A percentile compares a stretch with the other conserved stretches of the same genome.
Evolutionary conservation across 2,329 filamentous ascomycete genomes (phyloP).

Genomic region (Pseudocercospora eumusae): DNA sequence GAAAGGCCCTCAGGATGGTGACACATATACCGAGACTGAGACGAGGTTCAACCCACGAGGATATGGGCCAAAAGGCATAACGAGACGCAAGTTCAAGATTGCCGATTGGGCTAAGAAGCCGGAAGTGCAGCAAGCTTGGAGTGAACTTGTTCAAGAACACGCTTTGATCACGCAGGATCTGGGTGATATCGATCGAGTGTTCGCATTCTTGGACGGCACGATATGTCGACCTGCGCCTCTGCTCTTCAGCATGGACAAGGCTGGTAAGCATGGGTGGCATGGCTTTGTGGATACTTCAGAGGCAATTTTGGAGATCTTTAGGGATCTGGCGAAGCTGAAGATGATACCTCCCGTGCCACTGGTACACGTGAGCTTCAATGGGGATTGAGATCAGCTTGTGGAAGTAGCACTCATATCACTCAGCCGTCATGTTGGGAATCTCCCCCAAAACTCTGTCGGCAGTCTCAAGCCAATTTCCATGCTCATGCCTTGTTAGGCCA

Average conservation of each 20-base stretch:
- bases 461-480: neutral
- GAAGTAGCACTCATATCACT: neutral
- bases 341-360: conserved; percentile 46
- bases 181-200: conserved; percentile 50
- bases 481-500: neutral
- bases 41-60: conserved; percentile 33
- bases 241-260: conserved; percentile 46
- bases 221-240: conserved; percentile 40
- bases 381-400: neutral
- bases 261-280: conserved; percentile 50
- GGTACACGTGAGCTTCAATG: conserved; percentile 32
- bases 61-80: conserved; percentile 35
- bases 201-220: conserved; percentile 50
- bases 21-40: conserved; percentile 31
- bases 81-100: conserved; percentile 32
- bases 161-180: conserved; percentile 39
- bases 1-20: conserved; percentile 33
- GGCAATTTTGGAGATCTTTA: conserved; percentile 46
- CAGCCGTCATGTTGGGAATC: no score
- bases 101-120: conserved; percentile 50
- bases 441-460: neutral
- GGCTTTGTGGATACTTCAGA: conserved; percentile 51
- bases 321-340: conserved; percentile 47
- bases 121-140: conserved; percentile 52
- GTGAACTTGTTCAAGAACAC: conserved; percentile 46